Percentiles rank a stretch among this genome's conserved stretches.
These are phyloP conservation scores for Penicillium vulpinum DNA, from an alignment of 2,329 filamentous ascomycete genomes.

Conservation along the genomic window DNA sequence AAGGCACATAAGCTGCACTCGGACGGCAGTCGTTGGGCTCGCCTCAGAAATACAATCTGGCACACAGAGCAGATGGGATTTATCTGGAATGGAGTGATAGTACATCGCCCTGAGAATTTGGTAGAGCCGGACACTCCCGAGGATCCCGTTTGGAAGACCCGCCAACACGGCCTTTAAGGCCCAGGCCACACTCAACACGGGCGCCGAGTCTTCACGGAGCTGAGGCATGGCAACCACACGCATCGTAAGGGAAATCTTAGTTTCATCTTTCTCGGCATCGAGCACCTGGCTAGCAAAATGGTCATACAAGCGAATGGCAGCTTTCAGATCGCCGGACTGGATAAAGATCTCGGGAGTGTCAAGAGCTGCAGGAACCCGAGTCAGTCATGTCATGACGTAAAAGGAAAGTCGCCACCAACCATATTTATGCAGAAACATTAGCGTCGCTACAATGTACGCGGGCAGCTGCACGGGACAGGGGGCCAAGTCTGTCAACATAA, in stretches of 20 bases:
- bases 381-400: conserved; percentile 9
- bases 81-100: conserved; percentile 19
- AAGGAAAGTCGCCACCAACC: conserved; percentile 9
- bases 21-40: conserved; percentile 22
- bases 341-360: conserved; percentile 36
- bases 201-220: conserved; percentile 19
- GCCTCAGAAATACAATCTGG: conserved; percentile 24
- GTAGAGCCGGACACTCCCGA: conserved; percentile 40
- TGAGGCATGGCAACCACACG: conserved; percentile 34
- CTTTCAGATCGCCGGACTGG: conserved; percentile 36
- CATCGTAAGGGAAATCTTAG: conserved; percentile 37
- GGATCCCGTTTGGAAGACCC: conserved; percentile 41
- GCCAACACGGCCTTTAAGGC: conserved; percentile 38
- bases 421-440: conserved; percentile 34
- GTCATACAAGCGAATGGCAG: conserved; percentile 40
- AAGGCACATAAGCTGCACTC: conserved; percentile 37
- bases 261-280: conserved; percentile 35
- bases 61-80: conserved; percentile 11
- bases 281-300: conserved; percentile 43
- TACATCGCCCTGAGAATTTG: conserved; percentile 33
- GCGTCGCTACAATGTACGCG: conserved; percentile 46
- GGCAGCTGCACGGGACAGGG: conserved; percentile 43
- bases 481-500: conserved; percentile 39
- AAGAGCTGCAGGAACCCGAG: conserved; percentile 22
- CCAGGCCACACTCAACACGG: conserved; percentile 37